Evolutionary conservation across 2,329 filamentous ascomycete genomes (phyloP).

Genomic region (Aspergillus versicolor): DNA sequence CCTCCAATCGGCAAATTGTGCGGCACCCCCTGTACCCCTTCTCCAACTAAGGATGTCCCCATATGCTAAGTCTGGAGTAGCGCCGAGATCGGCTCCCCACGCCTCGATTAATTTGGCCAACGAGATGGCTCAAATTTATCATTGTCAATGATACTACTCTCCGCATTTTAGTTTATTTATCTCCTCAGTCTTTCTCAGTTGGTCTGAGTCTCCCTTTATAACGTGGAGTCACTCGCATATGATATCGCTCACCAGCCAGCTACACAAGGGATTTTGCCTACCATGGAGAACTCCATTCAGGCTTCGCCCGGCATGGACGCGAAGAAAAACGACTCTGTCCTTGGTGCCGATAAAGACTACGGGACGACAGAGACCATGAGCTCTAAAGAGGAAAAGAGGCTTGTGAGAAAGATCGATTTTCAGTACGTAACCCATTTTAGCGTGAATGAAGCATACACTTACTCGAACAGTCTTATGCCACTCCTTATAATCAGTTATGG

Average conservation of each 20-base stretch:
- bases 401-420: conserved; percentile 16
- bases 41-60: too few species aligned
- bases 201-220: not conserved
- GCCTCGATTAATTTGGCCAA: conserved; percentile 11
- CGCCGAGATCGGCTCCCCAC: conserved; percentile 2
- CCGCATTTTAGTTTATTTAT: not conserved
- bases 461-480: conserved; percentile 17
- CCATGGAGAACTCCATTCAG: not conserved
- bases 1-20: not conserved
- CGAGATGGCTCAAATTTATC: not conserved
- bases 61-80: not conserved
- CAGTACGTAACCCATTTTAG: conserved; percentile 4
- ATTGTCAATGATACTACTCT: not conserved
- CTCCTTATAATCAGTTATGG: conserved; percentile 19
- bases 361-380: conserved; percentile 5
- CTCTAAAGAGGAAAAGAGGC: conserved; percentile 12
- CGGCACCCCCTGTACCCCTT: too few species aligned
- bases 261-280: not conserved
- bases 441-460: not conserved
- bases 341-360: conserved; percentile 2
- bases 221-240: not conserved
- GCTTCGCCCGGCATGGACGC: not conserved
- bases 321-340: not conserved
- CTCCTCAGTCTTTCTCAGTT: too few species aligned
- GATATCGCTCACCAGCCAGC: not conserved